Conservation (phyloP, 345 rosid genomes). For the Euphorbia pulcherrima region DNA sequence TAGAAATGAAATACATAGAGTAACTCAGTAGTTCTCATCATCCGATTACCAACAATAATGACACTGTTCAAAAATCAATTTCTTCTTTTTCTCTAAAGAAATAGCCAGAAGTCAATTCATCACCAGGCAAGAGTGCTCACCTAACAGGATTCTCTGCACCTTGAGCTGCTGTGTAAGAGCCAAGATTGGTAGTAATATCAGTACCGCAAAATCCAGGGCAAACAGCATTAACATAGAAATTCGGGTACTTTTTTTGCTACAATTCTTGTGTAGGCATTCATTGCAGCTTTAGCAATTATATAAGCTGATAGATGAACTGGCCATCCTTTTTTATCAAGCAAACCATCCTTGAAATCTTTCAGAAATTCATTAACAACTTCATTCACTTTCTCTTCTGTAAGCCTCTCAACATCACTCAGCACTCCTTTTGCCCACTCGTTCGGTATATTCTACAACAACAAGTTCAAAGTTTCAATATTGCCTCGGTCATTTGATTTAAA, state of each 20-base stretch:
- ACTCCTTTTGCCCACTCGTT: constrained; percentile 26
- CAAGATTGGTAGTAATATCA: constrained; percentile 26
- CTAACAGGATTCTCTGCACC: constrained; percentile 32
- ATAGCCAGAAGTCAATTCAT: constrained; percentile 30
- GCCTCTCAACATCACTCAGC: constrained; percentile 23
- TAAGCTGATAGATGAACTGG: constrained; percentile 28
- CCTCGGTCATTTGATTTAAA: too few relatives aligned
- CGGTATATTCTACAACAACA: constrained; percentile 19
- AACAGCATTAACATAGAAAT: constrained; percentile 26
- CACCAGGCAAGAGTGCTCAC: constrained; percentile 31
- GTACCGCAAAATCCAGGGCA: constrained; percentile 39
- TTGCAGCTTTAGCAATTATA: constrained; percentile 25
- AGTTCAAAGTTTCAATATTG: too few relatives aligned
- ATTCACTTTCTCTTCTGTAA: constrained; percentile 32
- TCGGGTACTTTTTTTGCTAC: constrained; percentile 32
- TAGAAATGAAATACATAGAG: too few relatives aligned
- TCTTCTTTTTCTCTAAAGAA: constrained; percentile 22
- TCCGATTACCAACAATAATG: too few relatives aligned
- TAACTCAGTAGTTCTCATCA: too few relatives aligned
- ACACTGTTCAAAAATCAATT: constrained; percentile 2
- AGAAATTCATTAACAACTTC: constrained; percentile 22
- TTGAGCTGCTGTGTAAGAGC: constrained; percentile 22
- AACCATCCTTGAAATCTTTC: constrained; percentile 30
- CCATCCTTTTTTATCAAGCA: constrained; percentile 33
- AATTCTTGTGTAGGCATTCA: constrained; percentile 38